Conservation (phyloP, 2,329 filamentous ascomycete genomes). For the Cordyceps fumosorosea region DNA sequence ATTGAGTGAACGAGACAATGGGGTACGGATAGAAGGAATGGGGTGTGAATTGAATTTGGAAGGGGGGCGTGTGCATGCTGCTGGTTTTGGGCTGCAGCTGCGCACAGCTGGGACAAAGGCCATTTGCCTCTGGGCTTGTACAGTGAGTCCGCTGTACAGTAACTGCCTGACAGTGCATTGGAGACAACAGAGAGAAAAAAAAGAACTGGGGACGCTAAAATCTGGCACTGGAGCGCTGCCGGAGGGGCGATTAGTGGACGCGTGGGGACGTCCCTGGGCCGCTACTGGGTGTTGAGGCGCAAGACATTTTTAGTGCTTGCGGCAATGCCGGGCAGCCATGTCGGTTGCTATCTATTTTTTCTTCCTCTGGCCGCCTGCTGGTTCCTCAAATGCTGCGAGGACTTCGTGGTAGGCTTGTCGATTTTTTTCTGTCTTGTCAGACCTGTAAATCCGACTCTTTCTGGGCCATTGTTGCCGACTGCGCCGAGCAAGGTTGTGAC, state of each 20-base stretch:
- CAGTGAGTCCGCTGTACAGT: background rate
- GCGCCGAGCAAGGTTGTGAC: no score
- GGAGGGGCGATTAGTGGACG: conserved; percentile 6
- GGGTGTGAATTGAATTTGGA: background rate
- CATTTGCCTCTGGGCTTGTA: no score
- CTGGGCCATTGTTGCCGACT: no score
- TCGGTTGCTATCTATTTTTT: background rate
- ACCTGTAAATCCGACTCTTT: background rate
- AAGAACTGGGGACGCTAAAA: conserved; percentile 5
- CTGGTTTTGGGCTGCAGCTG: background rate
- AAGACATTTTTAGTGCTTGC: background rate
- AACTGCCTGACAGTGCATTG: background rate
- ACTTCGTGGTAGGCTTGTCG: no score
- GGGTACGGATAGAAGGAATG: background rate
- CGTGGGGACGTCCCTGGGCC: background rate
- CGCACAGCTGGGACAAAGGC: background rate
- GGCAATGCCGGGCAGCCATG: background rate
- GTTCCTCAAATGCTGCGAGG: no score
- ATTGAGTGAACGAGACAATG: background rate
- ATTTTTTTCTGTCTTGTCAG: no score
- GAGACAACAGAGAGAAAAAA: background rate
- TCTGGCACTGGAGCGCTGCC: background rate
- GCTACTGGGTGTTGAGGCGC: background rate
- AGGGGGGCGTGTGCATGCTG: conserved; percentile 3
- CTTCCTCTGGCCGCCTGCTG: no score